A percentile compares a stretch with the other conserved stretches of the same genome.
Evolutionary conservation across 2,329 filamentous ascomycete species (phyloP).

Genomic region (Botrytis porri): DNA sequence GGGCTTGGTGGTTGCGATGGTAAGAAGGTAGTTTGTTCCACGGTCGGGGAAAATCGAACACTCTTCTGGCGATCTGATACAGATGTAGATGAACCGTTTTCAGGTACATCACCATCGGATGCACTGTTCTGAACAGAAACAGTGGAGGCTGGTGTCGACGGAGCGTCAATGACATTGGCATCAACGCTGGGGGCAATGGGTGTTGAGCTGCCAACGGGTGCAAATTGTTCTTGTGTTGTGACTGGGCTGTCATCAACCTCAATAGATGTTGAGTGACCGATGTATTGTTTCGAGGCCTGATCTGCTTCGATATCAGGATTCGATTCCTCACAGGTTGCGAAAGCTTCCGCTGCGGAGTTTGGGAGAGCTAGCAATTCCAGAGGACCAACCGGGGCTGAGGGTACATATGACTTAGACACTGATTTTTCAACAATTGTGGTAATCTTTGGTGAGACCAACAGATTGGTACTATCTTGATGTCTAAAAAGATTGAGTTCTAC

Average conservation of each 20-base stretch:
- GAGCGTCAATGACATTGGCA: too few relatives aligned
- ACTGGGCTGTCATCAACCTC: neutral
- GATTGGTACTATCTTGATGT: neutral
- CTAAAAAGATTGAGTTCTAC: neutral
- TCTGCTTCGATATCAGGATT: neutral
- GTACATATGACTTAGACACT: neutral
- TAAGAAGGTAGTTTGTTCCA: constrained; percentile 63
- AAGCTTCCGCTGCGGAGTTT: constrained; percentile 39
- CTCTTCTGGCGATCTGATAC: constrained; percentile 54
- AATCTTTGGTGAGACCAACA: too few relatives aligned
- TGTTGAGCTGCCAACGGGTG: neutral
- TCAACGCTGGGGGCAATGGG: neutral
- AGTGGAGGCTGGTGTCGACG: constrained; percentile 6
- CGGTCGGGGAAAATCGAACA: constrained; percentile 66
- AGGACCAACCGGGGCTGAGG: constrained; percentile 30
- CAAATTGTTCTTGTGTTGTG: neutral
- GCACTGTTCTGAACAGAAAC: constrained; percentile 19
- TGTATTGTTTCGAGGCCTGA: neutral
- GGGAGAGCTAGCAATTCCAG: constrained; percentile 52
- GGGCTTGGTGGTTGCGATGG: constrained; percentile 43
- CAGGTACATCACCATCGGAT: constrained; percentile 21
- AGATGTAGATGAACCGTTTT: constrained; percentile 20
- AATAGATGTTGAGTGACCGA: neutral
- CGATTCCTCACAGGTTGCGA: neutral
- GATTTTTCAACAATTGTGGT: neutral